Conservation (phyloP, 148 eudicot species). For the Hydrangea macrophylla region DNA sequence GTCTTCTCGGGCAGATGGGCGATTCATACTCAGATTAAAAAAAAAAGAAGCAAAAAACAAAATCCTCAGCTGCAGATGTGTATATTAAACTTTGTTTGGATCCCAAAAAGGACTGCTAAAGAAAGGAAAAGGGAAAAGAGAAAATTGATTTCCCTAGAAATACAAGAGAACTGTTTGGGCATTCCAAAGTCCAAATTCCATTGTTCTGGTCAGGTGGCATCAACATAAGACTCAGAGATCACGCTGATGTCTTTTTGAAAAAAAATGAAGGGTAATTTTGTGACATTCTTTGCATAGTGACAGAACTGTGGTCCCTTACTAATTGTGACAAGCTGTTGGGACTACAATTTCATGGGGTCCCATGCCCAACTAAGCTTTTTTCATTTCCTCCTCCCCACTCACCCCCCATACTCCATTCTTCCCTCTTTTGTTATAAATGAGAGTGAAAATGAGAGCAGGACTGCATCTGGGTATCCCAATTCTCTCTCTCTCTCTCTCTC, state of each 20-base stretch:
- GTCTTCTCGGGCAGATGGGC: too few relatives aligned
- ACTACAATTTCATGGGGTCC: slow-evolving; percentile 16
- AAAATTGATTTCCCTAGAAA: too few relatives aligned
- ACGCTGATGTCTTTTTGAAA: too few relatives aligned
- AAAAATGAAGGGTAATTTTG: slow-evolving; percentile 13
- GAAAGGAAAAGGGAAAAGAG: too few relatives aligned
- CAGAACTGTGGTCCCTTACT: slow-evolving; percentile 23
- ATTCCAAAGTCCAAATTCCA: too few relatives aligned
- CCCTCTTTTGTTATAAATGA: slow-evolving; percentile 22
- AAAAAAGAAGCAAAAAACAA: too few relatives aligned
- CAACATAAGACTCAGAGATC: neutral
- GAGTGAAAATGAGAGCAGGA: slow-evolving; percentile 8
- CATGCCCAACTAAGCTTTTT: slow-evolving; percentile 12
- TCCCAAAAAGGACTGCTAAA: too few relatives aligned
- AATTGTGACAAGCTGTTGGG: slow-evolving; percentile 24
- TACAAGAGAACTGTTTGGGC: too few relatives aligned
- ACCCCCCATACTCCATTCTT: slow-evolving; percentile 12
- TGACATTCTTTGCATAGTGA: slow-evolving; percentile 9
- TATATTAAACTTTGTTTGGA: too few relatives aligned
- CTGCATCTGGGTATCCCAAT: slow-evolving; percentile 16
- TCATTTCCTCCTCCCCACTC: slow-evolving; percentile 7
- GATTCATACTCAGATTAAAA: too few relatives aligned
- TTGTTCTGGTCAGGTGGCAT: slow-evolving; percentile 2
- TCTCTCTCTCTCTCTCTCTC: slow-evolving; percentile 4
- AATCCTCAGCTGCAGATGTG: too few relatives aligned